phyloP scores from a whole-genome alignment of 495 filamentous ascomycete genomes.

The Penicillium lagena region DNA sequence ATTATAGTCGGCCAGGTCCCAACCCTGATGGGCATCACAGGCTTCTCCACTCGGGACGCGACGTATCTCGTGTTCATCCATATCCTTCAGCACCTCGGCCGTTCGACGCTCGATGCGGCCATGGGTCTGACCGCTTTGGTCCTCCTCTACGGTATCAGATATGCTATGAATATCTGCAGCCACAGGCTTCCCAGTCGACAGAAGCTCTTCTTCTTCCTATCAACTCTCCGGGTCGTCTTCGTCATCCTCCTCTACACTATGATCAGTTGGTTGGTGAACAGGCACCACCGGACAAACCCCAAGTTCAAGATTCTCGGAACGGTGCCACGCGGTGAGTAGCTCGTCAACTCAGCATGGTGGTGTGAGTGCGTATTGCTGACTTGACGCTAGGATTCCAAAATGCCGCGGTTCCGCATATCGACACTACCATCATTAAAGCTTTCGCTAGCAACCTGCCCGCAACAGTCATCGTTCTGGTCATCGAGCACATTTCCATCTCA shows the following conservation, averaged over 20 bases:
- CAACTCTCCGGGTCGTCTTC: slow-evolving; percentile 84
- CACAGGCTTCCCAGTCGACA: slow-evolving; percentile 59
- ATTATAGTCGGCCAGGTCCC: slow-evolving; percentile 87
- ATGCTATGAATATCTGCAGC: slow-evolving; percentile 56
- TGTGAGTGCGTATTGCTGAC: too few species aligned
- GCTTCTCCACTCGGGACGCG: slow-evolving; percentile 67
- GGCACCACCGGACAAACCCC: slow-evolving; percentile 41
- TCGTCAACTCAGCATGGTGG: too few species aligned
- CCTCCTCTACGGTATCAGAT: slow-evolving; percentile 79
- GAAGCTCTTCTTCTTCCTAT: slow-evolving; percentile 81
- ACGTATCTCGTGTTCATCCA: slow-evolving; percentile 87
- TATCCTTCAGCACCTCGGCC: slow-evolving; percentile 67
- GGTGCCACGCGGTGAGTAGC: slow-evolving; percentile 75
- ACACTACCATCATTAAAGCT: slow-evolving; percentile 51
- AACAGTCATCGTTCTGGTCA: slow-evolving; percentile 88
- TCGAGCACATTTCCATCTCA: slow-evolving; percentile 93
- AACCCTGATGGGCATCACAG: slow-evolving; percentile 67
- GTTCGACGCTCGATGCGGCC: slow-evolving; percentile 70
- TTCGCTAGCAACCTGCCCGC: slow-evolving; percentile 65
- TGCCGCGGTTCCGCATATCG: slow-evolving; percentile 65
- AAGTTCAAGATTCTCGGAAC: slow-evolving; percentile 61
- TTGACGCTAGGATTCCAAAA: too few species aligned
- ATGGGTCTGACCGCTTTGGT: slow-evolving; percentile 81
- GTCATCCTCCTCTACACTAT: slow-evolving; percentile 90
- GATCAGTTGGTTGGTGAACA: slow-evolving; percentile 80